Base-by-base conservation (phyloP, 306 rosid genomes). In the Lotus japonicus region DNA sequence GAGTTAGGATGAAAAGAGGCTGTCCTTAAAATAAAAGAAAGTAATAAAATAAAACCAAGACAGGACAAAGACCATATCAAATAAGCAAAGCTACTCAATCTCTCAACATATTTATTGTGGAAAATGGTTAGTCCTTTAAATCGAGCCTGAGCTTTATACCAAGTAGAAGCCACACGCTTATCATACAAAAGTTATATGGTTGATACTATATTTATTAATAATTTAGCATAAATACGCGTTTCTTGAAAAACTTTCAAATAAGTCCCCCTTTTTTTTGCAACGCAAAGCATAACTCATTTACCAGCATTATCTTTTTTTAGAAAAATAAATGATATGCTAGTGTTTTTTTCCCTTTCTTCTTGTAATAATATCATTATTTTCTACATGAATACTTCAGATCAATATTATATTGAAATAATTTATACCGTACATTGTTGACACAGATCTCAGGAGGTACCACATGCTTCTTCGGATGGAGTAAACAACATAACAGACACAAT, bases 401-500 rank as follows among this genome's bases (percentile, higher is more conserved):
- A n/a, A 33, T 68, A 51, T 51, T 61, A 43, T 35, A 15, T 44
- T 15, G 58, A 21, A 26, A 64, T 31, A 49, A 38, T 44, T 17
- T 23, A 56, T 41, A 35, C 23, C 15, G 43, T 31, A 50, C 54
- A 55, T 61, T 52, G 71, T 82, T 69, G 71, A 41, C 66, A 58
- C 80, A 94, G 99, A 68, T 74, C 90, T 48, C 88, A 68, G 79
- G 68, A 52, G 70, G 67, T 35, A 21, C 77, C 71, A 43, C 85
- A 74, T 54, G 69, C 78, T 81, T 83, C 85, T 49, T 69, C 74
- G 16, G 72, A 76, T 74, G 87, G 83, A 74, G 74, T 74, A 57
- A 74, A 79, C 68, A 75, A 56, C 33, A 70, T 84, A 60, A 78
- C 92, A 70, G 79, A 88, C 64, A 49, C 77, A 66, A 79, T 95